phyloP scores from a whole-genome alignment of 139 green algal species.

The Chlorella sorokiniana region DNA sequence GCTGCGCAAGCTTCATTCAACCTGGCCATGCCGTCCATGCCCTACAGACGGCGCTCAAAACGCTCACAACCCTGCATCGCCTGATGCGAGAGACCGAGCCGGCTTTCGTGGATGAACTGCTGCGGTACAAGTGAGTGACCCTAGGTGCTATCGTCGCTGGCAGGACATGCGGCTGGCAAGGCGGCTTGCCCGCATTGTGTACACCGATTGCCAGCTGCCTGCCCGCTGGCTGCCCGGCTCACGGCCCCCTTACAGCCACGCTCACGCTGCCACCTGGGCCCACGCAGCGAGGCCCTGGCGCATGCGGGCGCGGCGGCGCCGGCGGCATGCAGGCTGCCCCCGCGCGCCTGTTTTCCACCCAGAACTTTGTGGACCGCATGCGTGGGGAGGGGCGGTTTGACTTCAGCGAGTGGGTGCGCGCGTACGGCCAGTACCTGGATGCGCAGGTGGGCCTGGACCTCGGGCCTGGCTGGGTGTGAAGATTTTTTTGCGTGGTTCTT shows the following conservation, averaged over 20 bases:
- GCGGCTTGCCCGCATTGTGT: no score
- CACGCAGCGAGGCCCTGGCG: not conserved
- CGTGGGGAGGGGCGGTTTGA: slow-evolving; percentile 67
- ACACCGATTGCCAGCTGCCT: not conserved
- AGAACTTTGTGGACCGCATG: slow-evolving; percentile 68
- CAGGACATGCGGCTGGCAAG: not conserved
- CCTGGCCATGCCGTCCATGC: no score
- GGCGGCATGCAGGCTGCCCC: not conserved
- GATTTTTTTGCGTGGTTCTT: not conserved
- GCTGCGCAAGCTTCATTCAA: no score
- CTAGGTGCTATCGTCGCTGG: not conserved
- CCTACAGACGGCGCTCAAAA: slow-evolving; percentile 77
- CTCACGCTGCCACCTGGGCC: not conserved
- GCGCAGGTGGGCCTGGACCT: slow-evolving; percentile 71
- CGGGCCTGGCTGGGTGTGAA: not conserved
- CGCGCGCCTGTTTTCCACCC: slow-evolving; percentile 61
- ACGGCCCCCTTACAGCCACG: not conserved
- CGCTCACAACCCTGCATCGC: slow-evolving; percentile 84
- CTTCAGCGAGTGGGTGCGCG: slow-evolving; percentile 86
- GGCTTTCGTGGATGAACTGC: slow-evolving; percentile 70
- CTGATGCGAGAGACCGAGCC: slow-evolving; percentile 82
- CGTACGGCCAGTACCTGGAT: slow-evolving; percentile 92
- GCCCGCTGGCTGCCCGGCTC: not conserved
- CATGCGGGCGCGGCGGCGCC: not conserved
- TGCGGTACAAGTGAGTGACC: not conserved